A percentile compares a stretch with the other conserved stretches of the same genome.
Evolutionary conservation across 106 monocot species (phyloP).

Genomic region (Xerophyta viscosa): DNA sequence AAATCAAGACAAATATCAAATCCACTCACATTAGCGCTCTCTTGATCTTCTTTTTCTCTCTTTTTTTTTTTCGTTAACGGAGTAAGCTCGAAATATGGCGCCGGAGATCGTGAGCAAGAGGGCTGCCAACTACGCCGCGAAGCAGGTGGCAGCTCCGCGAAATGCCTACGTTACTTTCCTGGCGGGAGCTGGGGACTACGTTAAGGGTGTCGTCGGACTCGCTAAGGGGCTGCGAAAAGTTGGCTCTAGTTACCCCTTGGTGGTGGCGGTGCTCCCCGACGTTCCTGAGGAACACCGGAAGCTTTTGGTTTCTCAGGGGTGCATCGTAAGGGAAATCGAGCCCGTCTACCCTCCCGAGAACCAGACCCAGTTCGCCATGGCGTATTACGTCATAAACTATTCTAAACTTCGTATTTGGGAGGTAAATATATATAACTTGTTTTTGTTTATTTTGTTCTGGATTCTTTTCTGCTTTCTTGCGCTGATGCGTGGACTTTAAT

Average conservation of each 20-base stretch:
- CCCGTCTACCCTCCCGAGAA: conserved; percentile 69
- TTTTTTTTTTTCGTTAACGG: neutral
- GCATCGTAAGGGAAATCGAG: conserved; percentile 64
- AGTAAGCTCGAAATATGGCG: conserved; percentile 12
- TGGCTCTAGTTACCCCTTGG: conserved; percentile 45
- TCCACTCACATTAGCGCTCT: neutral
- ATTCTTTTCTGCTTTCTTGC: neutral
- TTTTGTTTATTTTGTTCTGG: neutral
- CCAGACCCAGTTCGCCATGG: conserved; percentile 79
- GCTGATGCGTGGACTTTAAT: neutral
- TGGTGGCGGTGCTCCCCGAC: conserved; percentile 71
- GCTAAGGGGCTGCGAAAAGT: conserved; percentile 74
- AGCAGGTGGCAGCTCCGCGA: neutral
- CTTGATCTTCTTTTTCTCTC: neutral
- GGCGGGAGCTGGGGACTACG: conserved; percentile 76
- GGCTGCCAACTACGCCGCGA: conserved; percentile 1
- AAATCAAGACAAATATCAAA: no score
- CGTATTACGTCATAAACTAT: conserved; percentile 88
- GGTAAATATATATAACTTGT: conserved; percentile 7
- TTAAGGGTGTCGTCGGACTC: conserved; percentile 72
- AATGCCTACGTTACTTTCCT: conserved; percentile 65
- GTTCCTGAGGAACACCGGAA: conserved; percentile 62
- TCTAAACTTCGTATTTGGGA: conserved; percentile 88
- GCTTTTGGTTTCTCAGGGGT: conserved; percentile 50
- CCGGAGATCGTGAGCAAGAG: conserved; percentile 6